These are phyloP conservation scores for Penicillium sp. DNA, from an alignment of 2,329 filamentous ascomycete species.

Conservation along the genomic window DNA sequence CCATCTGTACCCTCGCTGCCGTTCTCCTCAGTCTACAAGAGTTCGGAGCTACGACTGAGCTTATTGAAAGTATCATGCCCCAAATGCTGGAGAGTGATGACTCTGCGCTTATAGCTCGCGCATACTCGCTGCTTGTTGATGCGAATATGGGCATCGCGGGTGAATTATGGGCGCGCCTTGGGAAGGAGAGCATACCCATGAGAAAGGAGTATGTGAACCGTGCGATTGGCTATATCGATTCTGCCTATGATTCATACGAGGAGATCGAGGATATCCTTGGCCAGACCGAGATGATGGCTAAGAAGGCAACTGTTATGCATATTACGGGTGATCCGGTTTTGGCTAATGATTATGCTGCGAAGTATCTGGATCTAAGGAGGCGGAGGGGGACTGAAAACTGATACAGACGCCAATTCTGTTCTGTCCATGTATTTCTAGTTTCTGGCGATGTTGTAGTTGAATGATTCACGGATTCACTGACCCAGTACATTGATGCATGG, in stretches of 20 bases:
- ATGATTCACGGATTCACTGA: background rate
- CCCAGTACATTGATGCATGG: background rate
- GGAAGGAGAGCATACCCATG: slow-evolving; percentile 29
- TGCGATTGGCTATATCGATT: slow-evolving; percentile 63
- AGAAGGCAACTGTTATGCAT: slow-evolving; percentile 77
- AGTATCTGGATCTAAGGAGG: slow-evolving; percentile 61
- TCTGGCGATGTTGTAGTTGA: background rate
- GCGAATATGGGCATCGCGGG: slow-evolving; percentile 75
- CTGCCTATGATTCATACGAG: slow-evolving; percentile 64
- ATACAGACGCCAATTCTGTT: background rate
- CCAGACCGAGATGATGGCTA: slow-evolving; percentile 77
- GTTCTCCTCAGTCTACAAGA: slow-evolving; percentile 71
- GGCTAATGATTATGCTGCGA: slow-evolving; percentile 67
- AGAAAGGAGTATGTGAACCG: slow-evolving; percentile 59
- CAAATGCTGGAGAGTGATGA: slow-evolving; percentile 73
- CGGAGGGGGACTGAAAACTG: slow-evolving; percentile 27
- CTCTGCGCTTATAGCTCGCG: slow-evolving; percentile 60
- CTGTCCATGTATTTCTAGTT: background rate
- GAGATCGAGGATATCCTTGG: slow-evolving; percentile 67
- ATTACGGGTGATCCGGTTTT: slow-evolving; percentile 64
- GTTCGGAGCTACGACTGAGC: slow-evolving; percentile 64
- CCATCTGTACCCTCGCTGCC: slow-evolving; percentile 65
- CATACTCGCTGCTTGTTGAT: slow-evolving; percentile 73
- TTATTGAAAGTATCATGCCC: slow-evolving; percentile 71
- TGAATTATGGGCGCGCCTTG: slow-evolving; percentile 35